phyloP scores from a whole-genome alignment of 192 early-diverging fungal species.

The Coemansia sp. region DNA sequence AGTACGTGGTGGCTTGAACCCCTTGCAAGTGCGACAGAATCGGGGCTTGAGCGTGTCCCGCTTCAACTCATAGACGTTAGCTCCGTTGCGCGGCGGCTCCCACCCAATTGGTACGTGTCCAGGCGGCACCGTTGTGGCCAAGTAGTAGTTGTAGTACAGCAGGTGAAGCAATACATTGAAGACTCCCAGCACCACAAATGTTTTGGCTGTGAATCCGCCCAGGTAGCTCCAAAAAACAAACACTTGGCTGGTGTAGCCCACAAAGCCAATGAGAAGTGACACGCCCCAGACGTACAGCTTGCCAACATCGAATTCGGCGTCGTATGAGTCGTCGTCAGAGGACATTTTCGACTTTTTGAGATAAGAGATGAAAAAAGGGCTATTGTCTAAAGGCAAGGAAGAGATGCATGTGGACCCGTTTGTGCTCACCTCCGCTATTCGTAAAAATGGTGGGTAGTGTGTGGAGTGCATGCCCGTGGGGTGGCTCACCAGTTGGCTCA shows the following conservation, averaged over 20 bases:
- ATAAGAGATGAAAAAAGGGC: background rate
- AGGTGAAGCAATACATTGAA: slow-evolving; percentile 78
- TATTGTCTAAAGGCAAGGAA: background rate
- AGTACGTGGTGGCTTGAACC: slow-evolving; percentile 75
- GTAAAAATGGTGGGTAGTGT: background rate
- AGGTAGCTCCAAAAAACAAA: slow-evolving; percentile 63
- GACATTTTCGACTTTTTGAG: background rate
- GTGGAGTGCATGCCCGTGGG: background rate
- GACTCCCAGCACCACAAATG: slow-evolving; percentile 57
- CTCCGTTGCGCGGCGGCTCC: slow-evolving; percentile 44
- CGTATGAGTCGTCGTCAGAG: slow-evolving; percentile 15
- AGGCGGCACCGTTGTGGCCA: slow-evolving; percentile 73
- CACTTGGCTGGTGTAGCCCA: slow-evolving; percentile 61
- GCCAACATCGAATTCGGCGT: slow-evolving; percentile 50
- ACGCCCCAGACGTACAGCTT: slow-evolving; percentile 58
- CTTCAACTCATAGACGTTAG: slow-evolving; percentile 66
- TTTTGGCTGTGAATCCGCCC: slow-evolving; percentile 39
- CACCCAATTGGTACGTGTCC: slow-evolving; percentile 68
- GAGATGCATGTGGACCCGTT: background rate
- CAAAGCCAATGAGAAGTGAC: slow-evolving; percentile 58
- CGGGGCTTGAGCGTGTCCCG: slow-evolving; percentile 64
- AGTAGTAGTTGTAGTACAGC: slow-evolving; percentile 86
- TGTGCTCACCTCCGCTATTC: background rate
- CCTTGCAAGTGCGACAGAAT: slow-evolving; percentile 62
- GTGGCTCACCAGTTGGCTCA: background rate